A percentile compares a stretch with the other conserved stretches of the same genome.
Conservation (phyloP, 2,329 filamentous ascomycete species). For the Scortechinia acanthostroma region DNA sequence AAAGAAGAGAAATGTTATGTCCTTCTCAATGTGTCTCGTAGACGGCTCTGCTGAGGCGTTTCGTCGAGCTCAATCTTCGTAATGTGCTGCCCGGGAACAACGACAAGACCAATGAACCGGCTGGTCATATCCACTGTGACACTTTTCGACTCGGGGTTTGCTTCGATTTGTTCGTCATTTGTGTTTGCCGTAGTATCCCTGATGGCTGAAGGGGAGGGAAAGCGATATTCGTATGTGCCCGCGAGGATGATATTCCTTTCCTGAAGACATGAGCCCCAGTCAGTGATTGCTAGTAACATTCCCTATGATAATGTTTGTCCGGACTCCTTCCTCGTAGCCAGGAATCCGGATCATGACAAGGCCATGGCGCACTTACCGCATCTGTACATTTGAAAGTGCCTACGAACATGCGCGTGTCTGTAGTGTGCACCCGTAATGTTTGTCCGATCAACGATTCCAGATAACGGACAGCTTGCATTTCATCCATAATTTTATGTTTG, state of each 20-base stretch:
- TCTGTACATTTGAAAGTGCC: conserved; percentile 1
- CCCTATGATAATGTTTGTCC: too few relatives aligned
- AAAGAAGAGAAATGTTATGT: too few relatives aligned
- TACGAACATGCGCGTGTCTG: not conserved
- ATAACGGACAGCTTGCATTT: not conserved
- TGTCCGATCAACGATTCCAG: not conserved
- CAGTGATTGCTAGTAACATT: too few relatives aligned
- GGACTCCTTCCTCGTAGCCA: not conserved
- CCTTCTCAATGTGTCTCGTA: not conserved
- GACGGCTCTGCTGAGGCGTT: not conserved
- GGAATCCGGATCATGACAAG: not conserved
- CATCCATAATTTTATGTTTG: too few relatives aligned
- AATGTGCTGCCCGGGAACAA: not conserved
- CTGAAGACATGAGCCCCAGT: too few relatives aligned
- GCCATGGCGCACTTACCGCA: not conserved
- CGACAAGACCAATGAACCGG: not conserved
- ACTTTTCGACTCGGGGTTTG: not conserved
- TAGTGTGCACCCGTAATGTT: not conserved
- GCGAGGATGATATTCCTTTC: not conserved
- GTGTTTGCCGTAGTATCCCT: not conserved
- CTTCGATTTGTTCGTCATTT: not conserved
- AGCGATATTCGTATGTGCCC: not conserved
- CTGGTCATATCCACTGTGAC: not conserved
- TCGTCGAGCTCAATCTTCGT: not conserved
- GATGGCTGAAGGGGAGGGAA: not conserved